Evolutionary conservation across 2,329 filamentous ascomycete species (phyloP), one percentile per base, ranked within the genome.

Genomic region (Sporothrix protearum): DNA sequence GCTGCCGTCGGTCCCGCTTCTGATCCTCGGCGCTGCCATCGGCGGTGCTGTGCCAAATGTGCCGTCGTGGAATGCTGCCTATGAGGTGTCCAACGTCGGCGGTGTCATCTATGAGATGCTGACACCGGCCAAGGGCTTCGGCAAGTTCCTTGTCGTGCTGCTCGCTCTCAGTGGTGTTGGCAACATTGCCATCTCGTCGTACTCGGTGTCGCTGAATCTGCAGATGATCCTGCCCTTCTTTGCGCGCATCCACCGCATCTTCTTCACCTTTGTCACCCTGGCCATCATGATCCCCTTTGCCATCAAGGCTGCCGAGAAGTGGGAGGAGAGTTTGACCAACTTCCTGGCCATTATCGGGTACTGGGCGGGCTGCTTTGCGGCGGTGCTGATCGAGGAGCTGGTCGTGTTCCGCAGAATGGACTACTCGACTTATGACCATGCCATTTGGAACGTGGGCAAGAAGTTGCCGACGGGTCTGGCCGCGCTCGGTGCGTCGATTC

Each of bases 211-310:
- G 16, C 76, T 82, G 57, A 79, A 79, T 73, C 71, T 80, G 73
- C 88, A 90, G 79, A 87, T 88, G 75, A 79, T 90, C 25, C 78
- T 88, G 4, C 88, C 88, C 0, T 83, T 82, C 72, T 82, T 89
- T 39, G 81, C 85, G 71, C 82, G 83, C 57, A 81, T 89, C 2
- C 88, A 86, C 5, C 86, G 88, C 4, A 84, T 86, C 73, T 75
- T 88, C 68, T 90, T 88, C 76, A 83, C 87, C 47, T 76, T 90
- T 61, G 78, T 88, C 71, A 84, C 87, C 55, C 86, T 87, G 1
- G 85, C 83, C 47, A 83, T 90, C 74, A 83, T 89, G 75, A 89
- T 91, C 71, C 86, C 86, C 1, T 83, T 88, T 51, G 83, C 86
- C 16, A 83, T 90, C 71, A 81, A 80, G 68, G 88, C 87, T 0